A percentile compares a stretch with the other conserved stretches of the same genome.
Evolutionary conservation across 2,329 filamentous ascomycete genomes (phyloP).

Genomic region (Ceratocystis cacaofunesta): DNA sequence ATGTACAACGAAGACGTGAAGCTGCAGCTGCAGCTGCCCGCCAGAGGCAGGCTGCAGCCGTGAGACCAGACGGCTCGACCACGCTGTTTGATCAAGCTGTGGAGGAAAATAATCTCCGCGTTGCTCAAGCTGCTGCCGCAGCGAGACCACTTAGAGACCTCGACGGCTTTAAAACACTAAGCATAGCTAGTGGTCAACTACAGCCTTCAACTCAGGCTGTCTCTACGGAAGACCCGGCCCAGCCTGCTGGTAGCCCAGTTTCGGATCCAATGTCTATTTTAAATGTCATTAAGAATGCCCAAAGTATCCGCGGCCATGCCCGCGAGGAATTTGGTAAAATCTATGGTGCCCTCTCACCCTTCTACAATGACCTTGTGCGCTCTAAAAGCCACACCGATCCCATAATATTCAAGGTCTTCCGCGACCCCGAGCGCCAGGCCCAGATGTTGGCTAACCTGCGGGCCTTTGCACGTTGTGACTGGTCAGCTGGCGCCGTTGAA

Average conservation of each 20-base stretch:
- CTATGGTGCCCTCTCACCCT: conserved; percentile 74
- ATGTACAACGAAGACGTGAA: conserved; percentile 46
- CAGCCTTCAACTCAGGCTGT: neutral
- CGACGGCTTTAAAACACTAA: conserved; percentile 71
- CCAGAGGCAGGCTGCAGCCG: conserved; percentile 18
- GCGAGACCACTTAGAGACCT: conserved; percentile 21
- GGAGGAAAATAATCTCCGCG: conserved; percentile 34
- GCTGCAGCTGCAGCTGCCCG: conserved; percentile 26
- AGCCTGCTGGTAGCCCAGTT: conserved; percentile 21
- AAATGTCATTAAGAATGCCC: conserved; percentile 52
- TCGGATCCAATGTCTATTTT: conserved; percentile 51
- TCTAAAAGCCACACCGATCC: conserved; percentile 64
- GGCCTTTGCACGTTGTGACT: conserved; percentile 67
- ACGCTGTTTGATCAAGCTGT: conserved; percentile 61
- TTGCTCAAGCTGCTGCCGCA: conserved; percentile 18
- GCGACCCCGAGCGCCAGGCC: conserved; percentile 79
- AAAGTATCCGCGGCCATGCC: conserved; percentile 70
- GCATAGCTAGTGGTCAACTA: conserved; percentile 28
- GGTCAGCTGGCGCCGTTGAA: conserved; percentile 54
- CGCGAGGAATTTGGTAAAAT: conserved; percentile 82
- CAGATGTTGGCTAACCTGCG: conserved; percentile 72
- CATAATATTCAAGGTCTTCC: conserved; percentile 71
- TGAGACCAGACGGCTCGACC: conserved; percentile 26
- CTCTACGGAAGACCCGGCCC: conserved; percentile 21
- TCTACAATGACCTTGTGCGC: conserved; percentile 68